phyloP scores from a whole-genome alignment of 768 basidiomycete species.

The Pleurotus djamor region DNA sequence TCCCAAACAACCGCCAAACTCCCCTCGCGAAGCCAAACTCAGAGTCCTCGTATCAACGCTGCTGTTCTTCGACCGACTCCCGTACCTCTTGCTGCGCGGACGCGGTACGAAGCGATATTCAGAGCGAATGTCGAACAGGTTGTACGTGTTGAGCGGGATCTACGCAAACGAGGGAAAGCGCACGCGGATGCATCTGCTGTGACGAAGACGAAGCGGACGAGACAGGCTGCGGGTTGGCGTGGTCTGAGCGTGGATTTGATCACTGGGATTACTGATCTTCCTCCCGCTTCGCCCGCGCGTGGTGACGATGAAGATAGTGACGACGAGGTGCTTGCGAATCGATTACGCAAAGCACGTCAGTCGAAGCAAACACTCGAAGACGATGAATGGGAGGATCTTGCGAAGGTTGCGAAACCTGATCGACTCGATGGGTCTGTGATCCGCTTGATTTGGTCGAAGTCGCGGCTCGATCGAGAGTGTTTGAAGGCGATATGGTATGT shows the following conservation, averaged over 20 bases:
- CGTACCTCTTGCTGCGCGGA: slow-evolving; percentile 59
- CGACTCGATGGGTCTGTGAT: slow-evolving; percentile 56
- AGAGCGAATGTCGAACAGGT: slow-evolving; percentile 52
- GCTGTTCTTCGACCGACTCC: slow-evolving; percentile 56
- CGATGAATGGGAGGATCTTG: slow-evolving; percentile 26
- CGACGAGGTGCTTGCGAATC: slow-evolving; percentile 9
- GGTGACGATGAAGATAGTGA: slow-evolving; percentile 4
- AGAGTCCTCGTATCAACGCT: slow-evolving; percentile 24
- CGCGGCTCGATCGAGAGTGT: slow-evolving; percentile 48
- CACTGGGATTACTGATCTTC: slow-evolving; percentile 36
- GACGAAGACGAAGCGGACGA: slow-evolving; percentile 34
- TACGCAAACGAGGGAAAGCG: slow-evolving; percentile 17
- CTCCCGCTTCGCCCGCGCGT: slow-evolving; percentile 1
- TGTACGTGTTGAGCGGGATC: slow-evolving; percentile 33
- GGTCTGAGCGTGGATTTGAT: slow-evolving; percentile 69
- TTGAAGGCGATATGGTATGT: slow-evolving; percentile 66
- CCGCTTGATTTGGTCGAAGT: slow-evolving; percentile 60
- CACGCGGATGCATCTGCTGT: slow-evolving; percentile 28
- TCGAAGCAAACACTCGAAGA: slow-evolving; percentile 26
- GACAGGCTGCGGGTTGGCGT: slow-evolving; percentile 73
- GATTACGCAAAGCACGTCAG: slow-evolving; percentile 6
- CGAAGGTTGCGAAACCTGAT: slow-evolving; percentile 35
- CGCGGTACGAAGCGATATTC: slow-evolving; percentile 70
- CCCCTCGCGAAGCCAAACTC: slow-evolving; percentile 3
- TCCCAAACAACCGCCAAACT: slow-evolving; percentile 12